Base-by-base conservation (phyloP, 2,329 filamentous ascomycete genomes). In the Sporothrix inflata region DNA sequence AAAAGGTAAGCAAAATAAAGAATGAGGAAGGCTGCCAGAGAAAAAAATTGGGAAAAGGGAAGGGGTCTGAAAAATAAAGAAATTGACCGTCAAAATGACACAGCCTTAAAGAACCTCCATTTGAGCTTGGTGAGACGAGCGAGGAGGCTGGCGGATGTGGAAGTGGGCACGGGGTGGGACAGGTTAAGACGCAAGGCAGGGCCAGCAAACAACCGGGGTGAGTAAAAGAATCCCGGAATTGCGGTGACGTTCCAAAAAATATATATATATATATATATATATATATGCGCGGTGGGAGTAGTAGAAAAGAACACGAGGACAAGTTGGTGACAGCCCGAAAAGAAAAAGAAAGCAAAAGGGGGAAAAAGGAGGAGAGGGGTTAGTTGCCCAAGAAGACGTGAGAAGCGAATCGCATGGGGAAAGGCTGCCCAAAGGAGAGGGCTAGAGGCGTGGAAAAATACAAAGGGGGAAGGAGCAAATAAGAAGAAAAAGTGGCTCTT, bases 381-480 rank as follows among this genome's bases (percentile, higher is more conserved):
- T 47, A 61, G 70, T 69, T 65, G 70, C 71, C 73, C 69, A 72
- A 61, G 47, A 24, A 51, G 51, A 55, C 30, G 53, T 55, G 63
- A 63, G 60, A 63, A 70, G 27, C 27, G n/a, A 70, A 24, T 34
- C 60, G 60, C 38, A 63, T 45, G 38, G 60, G 55, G 65, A 66
- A 69, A 71, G 71, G 71, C 71, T 73, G 71, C 73, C 73, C 63
- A 51, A 61, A 65, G 68, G 14, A 40, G 24, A 49, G 34, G 66
- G 24, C 51, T 69, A 69, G 66, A 61, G 49, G 14, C 30, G 66
- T 69, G 66, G 30, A 69, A 47, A 69, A 21, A 34, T 34, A 69
- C 63, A 70, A 63, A 70, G 69, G 30, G 27, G 55, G 40, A 70
- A 70, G 55, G 42, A 61, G 69, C 40, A 47, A 63, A 61, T 40